These are phyloP conservation scores for Ramichloridium luteum DNA, from an alignment of 2,329 filamentous ascomycete species.

Conservation along the genomic window DNA sequence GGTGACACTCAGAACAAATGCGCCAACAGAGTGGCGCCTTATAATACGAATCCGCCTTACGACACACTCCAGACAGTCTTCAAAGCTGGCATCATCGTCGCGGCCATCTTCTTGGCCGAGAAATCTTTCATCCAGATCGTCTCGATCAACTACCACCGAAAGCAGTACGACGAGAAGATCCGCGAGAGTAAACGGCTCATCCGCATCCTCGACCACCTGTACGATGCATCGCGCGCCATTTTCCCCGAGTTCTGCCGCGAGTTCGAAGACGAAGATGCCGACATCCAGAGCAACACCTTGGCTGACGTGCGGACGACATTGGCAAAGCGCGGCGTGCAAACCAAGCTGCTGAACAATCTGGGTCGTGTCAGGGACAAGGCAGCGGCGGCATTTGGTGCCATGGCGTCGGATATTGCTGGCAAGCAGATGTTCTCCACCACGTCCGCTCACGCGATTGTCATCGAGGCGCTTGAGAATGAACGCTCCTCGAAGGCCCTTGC, in stretches of 20 bases:
- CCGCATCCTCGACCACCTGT: conserved; percentile 59
- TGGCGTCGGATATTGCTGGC: conserved; percentile 75
- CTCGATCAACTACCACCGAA: conserved; percentile 59
- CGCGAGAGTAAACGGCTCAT: conserved; percentile 68
- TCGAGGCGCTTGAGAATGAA: conserved; percentile 10
- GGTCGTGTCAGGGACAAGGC: conserved; percentile 65
- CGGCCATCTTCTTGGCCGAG: conserved; percentile 52
- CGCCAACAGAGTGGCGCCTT: no score
- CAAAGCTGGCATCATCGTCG: conserved; percentile 49
- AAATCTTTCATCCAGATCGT: conserved; percentile 61
- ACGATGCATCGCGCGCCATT: conserved; percentile 65
- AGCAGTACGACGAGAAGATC: conserved; percentile 60
- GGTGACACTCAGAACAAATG: no score
- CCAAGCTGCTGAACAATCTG: conserved; percentile 54
- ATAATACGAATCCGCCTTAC: background rate
- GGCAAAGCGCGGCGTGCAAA: conserved; percentile 52
- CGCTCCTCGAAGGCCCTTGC: conserved; percentile 23
- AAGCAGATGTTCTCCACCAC: conserved; percentile 59
- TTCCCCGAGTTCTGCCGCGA: conserved; percentile 67
- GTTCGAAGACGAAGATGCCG: conserved; percentile 67
- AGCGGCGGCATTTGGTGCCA: conserved; percentile 69
- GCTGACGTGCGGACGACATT: conserved; percentile 34
- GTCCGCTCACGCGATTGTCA: conserved; percentile 19
- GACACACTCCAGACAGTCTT: conserved; percentile 43
- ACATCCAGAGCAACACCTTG: conserved; percentile 65